These are phyloP conservation scores for Alnus rubra DNA, from an alignment of 306 rosid genomes.

Conservation along the genomic window DNA sequence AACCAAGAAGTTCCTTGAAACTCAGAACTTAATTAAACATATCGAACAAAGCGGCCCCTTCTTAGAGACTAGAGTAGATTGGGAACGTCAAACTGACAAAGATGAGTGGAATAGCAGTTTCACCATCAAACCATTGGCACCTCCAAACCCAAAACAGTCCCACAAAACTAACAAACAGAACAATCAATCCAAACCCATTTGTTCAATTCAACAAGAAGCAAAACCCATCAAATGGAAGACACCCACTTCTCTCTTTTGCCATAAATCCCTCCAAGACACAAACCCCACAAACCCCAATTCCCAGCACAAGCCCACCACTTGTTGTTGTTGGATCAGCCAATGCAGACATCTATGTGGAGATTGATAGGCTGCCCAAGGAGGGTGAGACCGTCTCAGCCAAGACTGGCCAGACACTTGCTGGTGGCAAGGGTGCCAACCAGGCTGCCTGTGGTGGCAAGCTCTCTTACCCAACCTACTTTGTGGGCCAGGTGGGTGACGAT, in stretches of 20 bases:
- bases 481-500: conserved; percentile 84
- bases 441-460: conserved; percentile 77
- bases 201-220: conserved; percentile 43
- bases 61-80: no score
- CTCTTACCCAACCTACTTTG: conserved; percentile 71
- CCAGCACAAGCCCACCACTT: conserved; percentile 39
- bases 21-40: neutral
- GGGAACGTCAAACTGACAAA: neutral
- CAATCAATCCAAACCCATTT: conserved; percentile 31
- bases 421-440: conserved; percentile 91
- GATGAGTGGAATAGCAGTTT: conserved; percentile 46
- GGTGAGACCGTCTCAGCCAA: conserved; percentile 80
- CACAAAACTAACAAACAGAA: neutral
- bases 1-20: no score
- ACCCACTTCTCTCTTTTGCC: conserved; percentile 39
- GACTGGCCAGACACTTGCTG: conserved; percentile 71
- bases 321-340: conserved; percentile 91
- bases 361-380: conserved; percentile 60
- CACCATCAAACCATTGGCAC: conserved; percentile 36
- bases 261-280: conserved; percentile 33
- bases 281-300: conserved; percentile 26
- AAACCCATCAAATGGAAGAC: conserved; percentile 25
- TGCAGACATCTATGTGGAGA: conserved; percentile 87
- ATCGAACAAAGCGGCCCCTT: neutral
- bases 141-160: conserved; percentile 16